These are phyloP conservation scores for Epithemia pelagica DNA, from an alignment of 108 stramenopile genomes.

Conservation along the genomic window DNA sequence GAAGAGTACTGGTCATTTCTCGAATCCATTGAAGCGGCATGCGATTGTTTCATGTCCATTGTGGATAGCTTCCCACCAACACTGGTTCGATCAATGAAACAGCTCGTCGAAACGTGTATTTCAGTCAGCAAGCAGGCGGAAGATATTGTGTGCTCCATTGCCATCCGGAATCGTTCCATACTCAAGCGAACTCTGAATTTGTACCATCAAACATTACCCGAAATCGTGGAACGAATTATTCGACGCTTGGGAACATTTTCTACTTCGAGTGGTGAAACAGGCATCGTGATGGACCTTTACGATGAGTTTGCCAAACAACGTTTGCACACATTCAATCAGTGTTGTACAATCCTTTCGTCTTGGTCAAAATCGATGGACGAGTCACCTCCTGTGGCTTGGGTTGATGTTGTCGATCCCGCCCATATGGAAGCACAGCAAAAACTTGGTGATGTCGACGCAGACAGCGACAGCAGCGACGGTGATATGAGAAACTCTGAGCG, in stretches of 20 bases:
- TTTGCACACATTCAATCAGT: not conserved
- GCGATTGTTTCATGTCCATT: too few species aligned
- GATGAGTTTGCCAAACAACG: not conserved
- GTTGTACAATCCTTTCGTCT: not conserved
- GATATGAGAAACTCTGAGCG: too few species aligned
- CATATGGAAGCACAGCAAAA: not conserved
- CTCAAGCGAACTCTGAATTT: not conserved
- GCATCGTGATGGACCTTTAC: not conserved
- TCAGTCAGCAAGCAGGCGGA: not conserved
- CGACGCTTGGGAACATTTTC: not conserved
- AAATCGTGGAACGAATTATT: not conserved
- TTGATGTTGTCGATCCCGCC: not conserved
- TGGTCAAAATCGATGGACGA: not conserved
- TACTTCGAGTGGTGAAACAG: not conserved
- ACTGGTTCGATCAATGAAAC: not conserved
- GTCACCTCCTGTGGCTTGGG: not conserved
- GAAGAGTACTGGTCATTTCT: not conserved
- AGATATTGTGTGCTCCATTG: not conserved
- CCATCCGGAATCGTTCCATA: not conserved
- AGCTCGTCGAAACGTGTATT: not conserved
- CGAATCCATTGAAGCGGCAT: not conserved
- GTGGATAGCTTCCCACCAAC: too few species aligned
- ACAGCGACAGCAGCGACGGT: not conserved
- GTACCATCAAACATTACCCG: not conserved
- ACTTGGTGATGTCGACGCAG: not conserved